Base-by-base conservation (phyloP, 495 filamentous ascomycete species). In the Xylaria cubensis region DNA sequence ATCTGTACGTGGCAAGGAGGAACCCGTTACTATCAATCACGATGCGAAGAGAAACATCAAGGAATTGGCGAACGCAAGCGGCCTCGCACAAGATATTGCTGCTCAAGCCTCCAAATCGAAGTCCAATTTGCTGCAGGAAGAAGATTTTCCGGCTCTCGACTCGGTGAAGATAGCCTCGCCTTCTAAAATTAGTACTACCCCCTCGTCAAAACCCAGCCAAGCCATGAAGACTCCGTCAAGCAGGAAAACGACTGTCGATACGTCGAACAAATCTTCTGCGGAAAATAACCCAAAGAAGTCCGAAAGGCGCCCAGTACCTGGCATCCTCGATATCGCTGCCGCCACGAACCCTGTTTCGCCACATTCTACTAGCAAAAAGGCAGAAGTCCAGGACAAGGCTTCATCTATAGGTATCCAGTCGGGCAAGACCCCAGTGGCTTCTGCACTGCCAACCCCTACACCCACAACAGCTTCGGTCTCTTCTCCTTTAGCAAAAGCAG, bases 281-380 rank as follows among this genome's bases (percentile, higher is more conserved):
- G 70, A 53, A 44, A 76, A 44, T 53, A 66, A 63, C 0, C 32
- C 50, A 46, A 73, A 53, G 48, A 80, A 73, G 74, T 69, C 58
- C 26, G 85, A 85, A 12, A 92, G 89, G 74, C 85, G 86, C 44
- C 86, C 88, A 19, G 80, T 83, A 26, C 90, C 90, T 63, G 86
- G 89, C 3, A 88, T 86, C 70, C 81, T 93, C 9, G 89, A 93
- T 72, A 92, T 93, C 70, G 81, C 88, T 29, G 88, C 88, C 56
- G 86, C 88, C 17, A 87, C 79, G 42, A 83, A 83, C 67, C 72
- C 79, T 1, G 26, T 72, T 67, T 63, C 77, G 51, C 75, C 80
- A 59, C 69, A 69, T 15, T 77, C 79, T 56, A 72, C 74, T 36
- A 63, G 73, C 24, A 79, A 80, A 17, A 67, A 63, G 19, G 61